Base-by-base conservation (phyloP, 352 stramenopile species). In the Blastocystis hominis region DNA sequence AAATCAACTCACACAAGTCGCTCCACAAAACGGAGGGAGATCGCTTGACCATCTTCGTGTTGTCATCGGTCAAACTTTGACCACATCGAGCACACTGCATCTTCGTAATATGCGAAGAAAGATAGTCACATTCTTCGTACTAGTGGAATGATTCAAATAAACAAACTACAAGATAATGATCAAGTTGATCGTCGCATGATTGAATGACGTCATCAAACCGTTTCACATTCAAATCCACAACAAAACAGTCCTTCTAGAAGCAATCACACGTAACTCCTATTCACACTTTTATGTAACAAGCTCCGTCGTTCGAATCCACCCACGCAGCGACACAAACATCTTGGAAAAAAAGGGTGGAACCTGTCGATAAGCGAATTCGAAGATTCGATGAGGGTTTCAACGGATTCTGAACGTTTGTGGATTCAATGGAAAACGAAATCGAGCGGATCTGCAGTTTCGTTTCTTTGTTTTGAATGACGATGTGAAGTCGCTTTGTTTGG, bases 221-320 rank as follows among this genome's bases (percentile, higher is more conserved):
- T 17, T 36, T 42, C 30, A 64, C 70, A 20, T 80, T 80, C n/a
- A 80, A 50, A 46, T 80, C 70, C 2, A 80, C 70, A 44, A 80
- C 47, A 38, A 80, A 61, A 38, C 47, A 80, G 47, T 34, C 24
- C 3, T 44, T 38, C 70, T 80, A 80, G 6, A 42, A 20, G 3
- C 42, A 36, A 66, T 20, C 9, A 20, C 7, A 17, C 10, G 6
- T 30, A 30, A 30, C 24, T 15, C 4, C 3, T 15, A 63, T 4
- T 36, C 24, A 20, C 54, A 80, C 70, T 3, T 64, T 24, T 15
- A 54, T 34, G 54, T 44, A 80, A 47, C 44, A 80, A 15, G 42
- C 20, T 38, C 42, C 70, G 9, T 34, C 20, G 13, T 5, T 40
- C 5, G n/a, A 6, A 10, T 63, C 47, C 13, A 80, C 17, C 13